Conservation (phyloP, 345 rosid species). For the Bruguiera sexangula region DNA sequence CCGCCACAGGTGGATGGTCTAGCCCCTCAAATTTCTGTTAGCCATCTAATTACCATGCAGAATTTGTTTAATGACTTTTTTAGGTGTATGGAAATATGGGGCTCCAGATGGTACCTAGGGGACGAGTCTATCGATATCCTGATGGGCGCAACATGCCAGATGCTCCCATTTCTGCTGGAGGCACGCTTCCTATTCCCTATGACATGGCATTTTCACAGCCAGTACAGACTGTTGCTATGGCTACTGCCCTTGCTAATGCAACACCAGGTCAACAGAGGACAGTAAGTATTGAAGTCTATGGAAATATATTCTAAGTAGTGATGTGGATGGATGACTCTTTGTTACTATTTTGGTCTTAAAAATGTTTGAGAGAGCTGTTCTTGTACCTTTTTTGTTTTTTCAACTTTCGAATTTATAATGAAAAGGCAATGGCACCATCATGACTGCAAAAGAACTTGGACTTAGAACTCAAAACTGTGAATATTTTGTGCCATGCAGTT, state of each 20-base stretch:
- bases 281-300: not conserved
- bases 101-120: slow-evolving; percentile 17
- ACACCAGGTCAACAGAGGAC: slow-evolving; percentile 15
- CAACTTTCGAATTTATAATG: not conserved
- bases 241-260: slow-evolving; percentile 14
- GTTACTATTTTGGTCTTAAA: not conserved
- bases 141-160: slow-evolving; percentile 15
- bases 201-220: not conserved
- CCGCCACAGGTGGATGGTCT: slow-evolving; percentile 8
- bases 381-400: not conserved
- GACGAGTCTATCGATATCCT: slow-evolving; percentile 9
- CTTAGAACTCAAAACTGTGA: not conserved
- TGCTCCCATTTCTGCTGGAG: not conserved
- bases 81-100: not conserved
- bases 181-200: not conserved
- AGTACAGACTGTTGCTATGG: slow-evolving; percentile 8
- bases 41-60: not conserved
- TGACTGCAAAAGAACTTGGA: too few species aligned
- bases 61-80: not conserved
- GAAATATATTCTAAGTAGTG: not conserved
- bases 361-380: not conserved
- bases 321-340: not conserved
- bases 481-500: slow-evolving; percentile 1
- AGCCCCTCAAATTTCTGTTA: not conserved
- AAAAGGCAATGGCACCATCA: too few species aligned